A percentile compares a stretch with the other conserved stretches of the same genome.
These are phyloP conservation scores for Geoglossum glabrum DNA, from an alignment of 495 filamentous ascomycete genomes.

Conservation along the genomic window DNA sequence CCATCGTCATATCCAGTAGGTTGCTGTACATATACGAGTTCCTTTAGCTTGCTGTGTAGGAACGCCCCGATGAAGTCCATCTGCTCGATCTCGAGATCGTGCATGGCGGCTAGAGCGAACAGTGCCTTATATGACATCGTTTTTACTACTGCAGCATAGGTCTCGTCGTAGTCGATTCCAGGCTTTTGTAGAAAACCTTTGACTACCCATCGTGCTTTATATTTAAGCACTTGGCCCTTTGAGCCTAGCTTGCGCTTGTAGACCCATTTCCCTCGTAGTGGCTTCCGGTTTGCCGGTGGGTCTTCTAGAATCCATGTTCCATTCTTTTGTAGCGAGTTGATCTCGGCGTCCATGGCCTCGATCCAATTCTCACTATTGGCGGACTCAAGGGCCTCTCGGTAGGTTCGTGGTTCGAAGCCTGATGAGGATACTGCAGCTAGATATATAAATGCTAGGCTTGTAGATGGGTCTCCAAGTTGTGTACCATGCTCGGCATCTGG, in stretches of 20 bases:
- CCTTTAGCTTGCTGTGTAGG: constrained; percentile 10
- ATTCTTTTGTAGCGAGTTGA: not conserved
- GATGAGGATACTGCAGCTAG: not conserved
- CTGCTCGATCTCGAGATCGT: constrained; percentile 17
- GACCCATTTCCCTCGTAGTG: constrained; percentile 5
- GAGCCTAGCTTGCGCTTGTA: constrained; percentile 8
- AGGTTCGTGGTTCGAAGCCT: not conserved
- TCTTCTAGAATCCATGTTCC: not conserved
- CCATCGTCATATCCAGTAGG: not conserved
- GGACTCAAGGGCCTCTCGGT: not conserved
- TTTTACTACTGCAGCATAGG: constrained; percentile 23
- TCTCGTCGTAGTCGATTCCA: constrained; percentile 19
- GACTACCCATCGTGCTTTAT: constrained; percentile 11
- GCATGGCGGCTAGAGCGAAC: constrained; percentile 13
- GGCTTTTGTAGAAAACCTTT: constrained; percentile 11
- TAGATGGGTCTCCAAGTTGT: not conserved
- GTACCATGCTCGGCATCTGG: not conserved
- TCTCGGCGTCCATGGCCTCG: not conserved
- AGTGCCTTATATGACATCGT: constrained; percentile 16
- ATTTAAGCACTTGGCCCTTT: constrained; percentile 5
- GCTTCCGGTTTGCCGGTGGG: not conserved
- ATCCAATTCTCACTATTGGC: not conserved
- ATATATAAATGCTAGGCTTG: not conserved
- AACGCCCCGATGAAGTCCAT: constrained; percentile 10
- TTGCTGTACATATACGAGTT: constrained; percentile 17